Evolutionary conservation across 2,329 filamentous ascomycete species (phyloP), one percentile per base, ranked within the genome.

Genomic region (Cordyceps militaris): DNA sequence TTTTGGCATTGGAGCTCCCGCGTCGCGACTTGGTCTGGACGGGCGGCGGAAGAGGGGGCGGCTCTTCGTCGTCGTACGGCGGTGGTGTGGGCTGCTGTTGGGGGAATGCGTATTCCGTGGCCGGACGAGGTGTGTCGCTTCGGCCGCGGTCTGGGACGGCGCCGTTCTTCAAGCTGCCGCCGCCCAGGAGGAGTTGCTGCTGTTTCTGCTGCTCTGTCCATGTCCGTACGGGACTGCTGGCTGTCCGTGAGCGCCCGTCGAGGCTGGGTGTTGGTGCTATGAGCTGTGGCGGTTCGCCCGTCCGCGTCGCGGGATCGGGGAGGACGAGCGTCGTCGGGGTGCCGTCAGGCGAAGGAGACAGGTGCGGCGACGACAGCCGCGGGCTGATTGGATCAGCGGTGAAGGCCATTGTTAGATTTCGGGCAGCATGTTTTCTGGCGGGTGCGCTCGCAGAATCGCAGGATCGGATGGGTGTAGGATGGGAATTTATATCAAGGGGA

Each of bases 1-100:
- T 63, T 58, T 66, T 70, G 30, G 70, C 64, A 40, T 64, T 67
- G 60, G 66, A 71, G 23, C 66, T 66, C 47, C 66, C 66, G 36
- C 66, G 62, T 10, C 65, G 63, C 10, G 60, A 56, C 43, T 61
- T 64, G 3, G 49, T 30, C 19, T 57, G 55, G 26, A n/a, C n/a
- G n/a, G 46, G 46, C 13, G 8, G 19, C 46, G 21, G n/a, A 2
- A 10, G 34, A 23, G 32, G n/a, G 19, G 14, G n/a, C 34, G 42
- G 44, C 21, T 56, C 34, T 9, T 23, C 47, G n/a, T 36, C 36
- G 21, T 51, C 30, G 7, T 57, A 40, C 3, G 30, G 48, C 23
- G 48, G 56, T 32, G 54, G 54, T 10, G 54, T 56, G 24, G 44
- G 54, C 36, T 50, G 44, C 54, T 56, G 54, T n/a, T n/a, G 43